Percentiles rank a stretch among this genome's conserved stretches.
Evolutionary conservation across 2,329 filamentous ascomycete genomes (phyloP).

Genomic region (Trichoderma sp.): DNA sequence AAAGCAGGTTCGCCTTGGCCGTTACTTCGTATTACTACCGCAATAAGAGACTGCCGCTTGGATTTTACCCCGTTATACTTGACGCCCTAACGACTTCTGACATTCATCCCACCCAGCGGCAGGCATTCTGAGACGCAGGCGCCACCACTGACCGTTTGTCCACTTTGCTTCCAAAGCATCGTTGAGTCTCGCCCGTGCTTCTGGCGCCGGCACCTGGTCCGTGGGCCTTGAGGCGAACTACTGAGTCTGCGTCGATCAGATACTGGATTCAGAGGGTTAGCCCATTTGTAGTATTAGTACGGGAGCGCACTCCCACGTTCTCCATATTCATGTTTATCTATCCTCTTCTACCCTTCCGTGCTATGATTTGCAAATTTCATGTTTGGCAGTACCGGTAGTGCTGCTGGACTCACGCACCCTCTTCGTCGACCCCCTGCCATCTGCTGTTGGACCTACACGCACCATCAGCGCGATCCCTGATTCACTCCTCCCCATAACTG

Average conservation of each 20-base stretch:
- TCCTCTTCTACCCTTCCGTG: neutral
- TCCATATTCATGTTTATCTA: neutral
- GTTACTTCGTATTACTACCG: neutral
- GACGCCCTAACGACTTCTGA: neutral
- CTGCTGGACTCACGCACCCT: constrained; percentile 9
- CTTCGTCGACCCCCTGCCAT: constrained; percentile 10
- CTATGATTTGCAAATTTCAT: constrained; percentile 3
- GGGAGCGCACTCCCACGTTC: neutral
- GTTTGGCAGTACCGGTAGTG: constrained; percentile 1
- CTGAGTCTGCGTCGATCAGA: constrained; percentile 15
- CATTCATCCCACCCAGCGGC: neutral
- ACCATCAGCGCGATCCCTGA: constrained; percentile 6
- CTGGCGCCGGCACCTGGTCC: constrained; percentile 12
- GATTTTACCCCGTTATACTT: neutral
- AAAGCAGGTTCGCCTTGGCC: neutral
- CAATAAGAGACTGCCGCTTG: neutral
- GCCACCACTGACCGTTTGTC: constrained; percentile 1
- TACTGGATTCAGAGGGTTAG: constrained; percentile 3
- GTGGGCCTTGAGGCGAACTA: constrained; percentile 10
- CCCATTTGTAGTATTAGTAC: neutral
- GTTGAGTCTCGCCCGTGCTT: constrained; percentile 16
- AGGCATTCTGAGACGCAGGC: constrained; percentile 15
- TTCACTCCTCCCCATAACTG: neutral
- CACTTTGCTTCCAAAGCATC: neutral
- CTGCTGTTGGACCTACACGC: neutral